Conservation (phyloP, 108 stramenopile species). For the Cyclotella sp. region DNA sequence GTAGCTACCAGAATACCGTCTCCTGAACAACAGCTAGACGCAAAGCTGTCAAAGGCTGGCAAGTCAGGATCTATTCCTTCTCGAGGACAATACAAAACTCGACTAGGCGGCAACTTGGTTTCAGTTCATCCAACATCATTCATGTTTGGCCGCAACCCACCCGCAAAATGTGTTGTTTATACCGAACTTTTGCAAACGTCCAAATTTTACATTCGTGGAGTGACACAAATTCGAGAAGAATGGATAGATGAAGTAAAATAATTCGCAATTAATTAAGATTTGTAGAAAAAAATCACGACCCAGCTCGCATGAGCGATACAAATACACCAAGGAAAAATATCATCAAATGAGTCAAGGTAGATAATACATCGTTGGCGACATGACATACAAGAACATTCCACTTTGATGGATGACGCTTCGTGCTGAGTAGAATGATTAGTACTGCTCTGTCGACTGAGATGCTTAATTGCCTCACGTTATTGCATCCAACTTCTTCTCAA, state of each 20-base stretch:
- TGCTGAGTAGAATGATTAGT: too few relatives aligned
- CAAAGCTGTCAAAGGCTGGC: constrained; percentile 67
- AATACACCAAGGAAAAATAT: too few relatives aligned
- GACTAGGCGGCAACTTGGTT: constrained; percentile 84
- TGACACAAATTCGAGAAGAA: constrained; percentile 83
- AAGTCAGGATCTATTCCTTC: constrained; percentile 76
- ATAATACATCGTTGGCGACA: too few relatives aligned
- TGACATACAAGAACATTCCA: too few relatives aligned
- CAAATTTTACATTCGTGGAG: constrained; percentile 83
- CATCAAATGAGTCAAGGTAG: too few relatives aligned
- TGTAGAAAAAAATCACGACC: too few relatives aligned
- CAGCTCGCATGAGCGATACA: too few relatives aligned
- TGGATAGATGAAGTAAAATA: constrained; percentile 64
- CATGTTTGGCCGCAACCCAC: constrained; percentile 93
- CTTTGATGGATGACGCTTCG: too few relatives aligned
- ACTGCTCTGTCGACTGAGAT: too few relatives aligned
- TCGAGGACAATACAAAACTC: constrained; percentile 92
- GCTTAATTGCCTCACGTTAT: too few relatives aligned
- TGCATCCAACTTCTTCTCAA: too few relatives aligned
- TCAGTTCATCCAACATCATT: constrained; percentile 93
- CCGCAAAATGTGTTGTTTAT: constrained; percentile 94
- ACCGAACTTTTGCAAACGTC: constrained; percentile 89
- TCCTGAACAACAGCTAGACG: constrained; percentile 60
- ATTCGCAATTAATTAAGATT: too few relatives aligned
- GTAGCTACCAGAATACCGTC: constrained; percentile 73